Conservation (phyloP, 192 early-diverging fungal species). For the Coemansia sp. region DNA sequence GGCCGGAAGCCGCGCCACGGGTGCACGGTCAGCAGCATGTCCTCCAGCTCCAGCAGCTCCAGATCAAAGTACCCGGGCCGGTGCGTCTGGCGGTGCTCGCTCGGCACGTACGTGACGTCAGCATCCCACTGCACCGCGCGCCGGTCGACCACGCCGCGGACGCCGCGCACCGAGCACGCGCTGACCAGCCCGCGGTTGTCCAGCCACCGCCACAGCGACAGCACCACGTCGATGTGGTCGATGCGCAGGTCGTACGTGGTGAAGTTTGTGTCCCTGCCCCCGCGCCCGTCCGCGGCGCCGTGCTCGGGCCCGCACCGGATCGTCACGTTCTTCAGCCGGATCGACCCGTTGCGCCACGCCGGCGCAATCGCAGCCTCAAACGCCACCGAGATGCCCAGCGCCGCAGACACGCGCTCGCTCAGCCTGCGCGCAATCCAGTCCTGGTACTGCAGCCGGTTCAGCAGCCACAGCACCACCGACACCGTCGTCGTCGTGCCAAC, state of each 20-base stretch:
- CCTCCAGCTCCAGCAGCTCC: constrained; percentile 77
- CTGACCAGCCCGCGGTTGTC: constrained; percentile 83
- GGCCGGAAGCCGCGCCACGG: constrained; percentile 77
- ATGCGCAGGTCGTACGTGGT: constrained; percentile 85
- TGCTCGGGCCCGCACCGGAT: constrained; percentile 54
- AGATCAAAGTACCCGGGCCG: constrained; percentile 83
- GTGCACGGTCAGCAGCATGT: constrained; percentile 83
- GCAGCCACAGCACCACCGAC: constrained; percentile 71
- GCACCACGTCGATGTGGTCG: constrained; percentile 75
- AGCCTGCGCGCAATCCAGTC: constrained; percentile 80
- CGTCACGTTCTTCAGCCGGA: constrained; percentile 82
- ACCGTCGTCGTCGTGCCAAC: constrained; percentile 89
- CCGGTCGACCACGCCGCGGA: constrained; percentile 85
- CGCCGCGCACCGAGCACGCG: constrained; percentile 78
- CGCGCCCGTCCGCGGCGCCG: constrained; percentile 11
- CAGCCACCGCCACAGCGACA: constrained; percentile 86
- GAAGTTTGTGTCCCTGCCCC: constrained; percentile 70
- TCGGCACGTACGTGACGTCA: constrained; percentile 58
- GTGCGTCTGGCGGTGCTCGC: constrained; percentile 58
- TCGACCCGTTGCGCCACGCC: constrained; percentile 85
- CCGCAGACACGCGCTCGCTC: constrained; percentile 71
- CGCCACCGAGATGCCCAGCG: constrained; percentile 77
- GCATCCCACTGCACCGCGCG: constrained; percentile 77
- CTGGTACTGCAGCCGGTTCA: constrained; percentile 84
- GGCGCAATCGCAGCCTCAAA: constrained; percentile 93